Percentiles rank a stretch among this genome's conserved stretches.
Evolutionary conservation across 1,284 basidiomycete genomes (phyloP).

Genomic region (Taiwanofungus camphoratus): DNA sequence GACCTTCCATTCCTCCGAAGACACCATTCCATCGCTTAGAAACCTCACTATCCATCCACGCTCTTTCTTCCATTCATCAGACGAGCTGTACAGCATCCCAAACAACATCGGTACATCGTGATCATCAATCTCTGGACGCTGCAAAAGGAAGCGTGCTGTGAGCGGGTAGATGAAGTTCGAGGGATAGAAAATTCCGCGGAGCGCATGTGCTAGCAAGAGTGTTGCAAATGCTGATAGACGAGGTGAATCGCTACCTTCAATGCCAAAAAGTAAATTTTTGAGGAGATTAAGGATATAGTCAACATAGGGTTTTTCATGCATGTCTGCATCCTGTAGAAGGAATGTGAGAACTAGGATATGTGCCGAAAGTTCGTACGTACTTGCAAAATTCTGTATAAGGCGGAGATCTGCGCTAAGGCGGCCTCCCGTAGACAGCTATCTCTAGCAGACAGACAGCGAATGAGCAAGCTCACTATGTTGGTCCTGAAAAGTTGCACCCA

Average conservation of each 20-base stretch:
- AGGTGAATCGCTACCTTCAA: constrained; percentile 26
- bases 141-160: constrained; percentile 77
- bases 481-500: constrained; percentile 87
- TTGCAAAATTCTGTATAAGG: constrained; percentile 49
- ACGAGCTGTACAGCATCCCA: constrained; percentile 76
- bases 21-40: constrained; percentile 74
- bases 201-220: constrained; percentile 73
- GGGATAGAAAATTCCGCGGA: constrained; percentile 77
- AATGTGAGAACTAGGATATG: neutral
- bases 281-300: constrained; percentile 72
- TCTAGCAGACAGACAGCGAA: constrained; percentile 71
- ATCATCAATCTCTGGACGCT: constrained; percentile 71
- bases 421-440: constrained; percentile 54
- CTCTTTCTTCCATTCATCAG: constrained; percentile 76
- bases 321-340: constrained; percentile 47
- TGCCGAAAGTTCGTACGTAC: constrained; percentile 30
- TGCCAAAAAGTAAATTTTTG: constrained; percentile 43
- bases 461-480: constrained; percentile 71
- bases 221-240: constrained; percentile 74
- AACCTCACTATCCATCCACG: constrained; percentile 85
- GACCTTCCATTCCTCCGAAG: constrained; percentile 75
- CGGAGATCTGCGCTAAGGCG: constrained; percentile 48
- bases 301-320: constrained; percentile 81
- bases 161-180: constrained; percentile 78
- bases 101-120: constrained; percentile 84